Conservation (phyloP, 2,329 filamentous ascomycete genomes). For the Colletotrichum acutatum region DNA sequence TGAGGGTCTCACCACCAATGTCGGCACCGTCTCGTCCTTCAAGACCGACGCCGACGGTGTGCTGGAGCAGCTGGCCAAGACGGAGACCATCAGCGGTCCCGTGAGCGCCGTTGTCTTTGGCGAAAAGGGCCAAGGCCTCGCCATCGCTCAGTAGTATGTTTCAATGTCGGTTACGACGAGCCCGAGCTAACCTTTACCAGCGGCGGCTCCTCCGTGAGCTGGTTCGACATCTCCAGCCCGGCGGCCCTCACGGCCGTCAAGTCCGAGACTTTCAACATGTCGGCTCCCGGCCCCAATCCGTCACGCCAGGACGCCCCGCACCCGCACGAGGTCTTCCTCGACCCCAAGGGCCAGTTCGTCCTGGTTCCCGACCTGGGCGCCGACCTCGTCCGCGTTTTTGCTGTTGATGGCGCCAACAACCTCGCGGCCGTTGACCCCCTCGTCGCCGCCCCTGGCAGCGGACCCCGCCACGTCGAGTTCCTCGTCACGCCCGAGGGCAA, state of each 20-base stretch:
- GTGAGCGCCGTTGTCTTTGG: slow-evolving; percentile 58
- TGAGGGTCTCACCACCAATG: slow-evolving; percentile 60
- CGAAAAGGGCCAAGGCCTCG: slow-evolving; percentile 49
- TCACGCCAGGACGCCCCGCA: slow-evolving; percentile 68
- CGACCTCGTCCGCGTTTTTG: slow-evolving; percentile 69
- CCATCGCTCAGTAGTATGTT: slow-evolving; percentile 59
- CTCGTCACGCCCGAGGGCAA: slow-evolving; percentile 50
- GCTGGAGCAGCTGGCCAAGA: slow-evolving; percentile 50
- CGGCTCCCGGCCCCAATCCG: slow-evolving; percentile 49
- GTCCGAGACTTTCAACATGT: slow-evolving; percentile 52
- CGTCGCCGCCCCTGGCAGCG: slow-evolving; percentile 61
- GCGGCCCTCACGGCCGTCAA: slow-evolving; percentile 48
- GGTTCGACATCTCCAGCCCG: slow-evolving; percentile 56
- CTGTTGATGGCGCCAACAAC: slow-evolving; percentile 57
- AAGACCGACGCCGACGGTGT: slow-evolving; percentile 49
- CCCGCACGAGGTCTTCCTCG: slow-evolving; percentile 72
- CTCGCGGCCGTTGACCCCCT: slow-evolving; percentile 54
- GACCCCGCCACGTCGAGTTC: slow-evolving; percentile 75
- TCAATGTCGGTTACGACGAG: neutral
- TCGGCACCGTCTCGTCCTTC: slow-evolving; percentile 60
- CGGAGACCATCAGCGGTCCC: slow-evolving; percentile 52
- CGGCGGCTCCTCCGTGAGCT: slow-evolving; percentile 53
- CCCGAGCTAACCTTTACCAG: slow-evolving; percentile 40
- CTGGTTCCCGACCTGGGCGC: slow-evolving; percentile 74
- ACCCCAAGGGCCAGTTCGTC: slow-evolving; percentile 72